Base-by-base conservation (phyloP, 495 filamentous ascomycete genomes). In the Tuber umbilicatum region DNA sequence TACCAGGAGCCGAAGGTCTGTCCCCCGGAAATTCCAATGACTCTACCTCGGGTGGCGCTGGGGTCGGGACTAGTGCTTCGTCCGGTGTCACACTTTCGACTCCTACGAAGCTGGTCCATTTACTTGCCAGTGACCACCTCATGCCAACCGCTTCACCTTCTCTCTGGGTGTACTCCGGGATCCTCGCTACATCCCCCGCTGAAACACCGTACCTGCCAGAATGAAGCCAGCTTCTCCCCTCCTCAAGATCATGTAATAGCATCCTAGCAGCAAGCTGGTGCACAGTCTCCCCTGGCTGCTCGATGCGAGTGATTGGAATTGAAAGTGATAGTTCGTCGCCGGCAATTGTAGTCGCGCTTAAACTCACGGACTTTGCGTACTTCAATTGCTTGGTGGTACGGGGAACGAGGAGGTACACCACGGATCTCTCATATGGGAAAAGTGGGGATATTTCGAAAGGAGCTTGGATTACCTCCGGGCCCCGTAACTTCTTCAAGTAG, bases 251-350 rank as follows among this genome's bases (percentile, higher is more conserved):
- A 14, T 85, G 81, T 16, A 90, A 83, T 2, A 89, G 89, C 81
- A 90, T 91, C 69, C 87, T 86, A 0, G 90, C 89, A 1, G 90
- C 91, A 0, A 93, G 86, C 75, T 91, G 89, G 79, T 93, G 91
- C 70, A 93, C 87, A 0, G 87, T 91, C 73, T 89, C 84, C 4
- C 85, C 86, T 27, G 84, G 84, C 1, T 81, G 78, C 0, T 83
- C 73, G 0, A 89, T 78, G 5, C 83, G 75, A 14, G 86, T 83
- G 23, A 92, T 84, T 0, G 90, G 89, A 23, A 92, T 89, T 71
- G 86, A 85, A n/a, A 92, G 84, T 41, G 86, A 83, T 1, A 93
- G 82, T 6, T 68, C 21, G 0, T 89, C 88, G 0, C 89, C 89
- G n/a, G 87, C 80, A 0, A 79, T 70, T 41, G 85, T 89, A 0